A percentile compares a stretch with the other conserved stretches of the same genome.
phyloP scores from a whole-genome alignment of 139 green algal genomes.

The Medakamo hakoo region DNA sequence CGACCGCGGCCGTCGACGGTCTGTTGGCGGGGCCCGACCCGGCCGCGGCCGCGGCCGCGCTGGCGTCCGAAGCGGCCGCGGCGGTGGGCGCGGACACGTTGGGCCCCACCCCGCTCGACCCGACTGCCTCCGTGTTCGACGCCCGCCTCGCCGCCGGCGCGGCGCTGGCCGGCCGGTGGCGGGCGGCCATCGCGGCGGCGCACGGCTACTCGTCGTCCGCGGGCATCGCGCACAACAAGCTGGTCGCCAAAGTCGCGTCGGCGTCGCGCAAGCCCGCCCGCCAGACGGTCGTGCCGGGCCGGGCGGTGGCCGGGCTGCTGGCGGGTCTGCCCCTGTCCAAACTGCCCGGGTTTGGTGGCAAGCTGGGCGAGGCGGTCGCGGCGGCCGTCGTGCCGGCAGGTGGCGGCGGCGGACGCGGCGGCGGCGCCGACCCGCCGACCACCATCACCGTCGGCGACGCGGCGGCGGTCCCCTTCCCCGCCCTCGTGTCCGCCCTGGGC shows the following conservation, averaged over 20 bases:
- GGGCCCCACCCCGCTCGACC: slow-evolving; percentile 13
- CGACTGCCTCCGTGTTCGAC: slow-evolving; percentile 35
- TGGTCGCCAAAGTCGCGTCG: slow-evolving; percentile 76
- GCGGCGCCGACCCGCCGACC: neutral
- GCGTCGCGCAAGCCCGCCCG: slow-evolving; percentile 74
- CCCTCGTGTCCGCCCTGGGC: neutral
- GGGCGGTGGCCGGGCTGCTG: slow-evolving; percentile 41
- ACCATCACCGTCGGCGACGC: too few relatives aligned
- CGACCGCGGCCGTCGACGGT: neutral
- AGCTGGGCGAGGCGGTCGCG: slow-evolving; percentile 51
- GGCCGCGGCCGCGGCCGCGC: neutral
- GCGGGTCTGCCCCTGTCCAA: slow-evolving; percentile 61
- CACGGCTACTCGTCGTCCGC: slow-evolving; percentile 44
- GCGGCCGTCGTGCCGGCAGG: too few relatives aligned
- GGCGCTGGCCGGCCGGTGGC: slow-evolving; percentile 33
- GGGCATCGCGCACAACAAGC: slow-evolving; percentile 63
- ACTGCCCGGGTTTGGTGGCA: slow-evolving; percentile 71
- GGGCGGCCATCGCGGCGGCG: slow-evolving; percentile 28
- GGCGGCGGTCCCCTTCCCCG: neutral
- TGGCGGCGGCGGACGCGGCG: too few relatives aligned
- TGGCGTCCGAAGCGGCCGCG: neutral
- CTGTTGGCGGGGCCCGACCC: neutral
- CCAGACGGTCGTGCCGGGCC: slow-evolving; percentile 60
- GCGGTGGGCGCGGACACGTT: neutral
- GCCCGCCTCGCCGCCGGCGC: slow-evolving; percentile 41